Percentiles rank a stretch among this genome's conserved stretches.
Conservation (phyloP, 805 yeast genomes). For the Nematodospora valgi region DNA sequence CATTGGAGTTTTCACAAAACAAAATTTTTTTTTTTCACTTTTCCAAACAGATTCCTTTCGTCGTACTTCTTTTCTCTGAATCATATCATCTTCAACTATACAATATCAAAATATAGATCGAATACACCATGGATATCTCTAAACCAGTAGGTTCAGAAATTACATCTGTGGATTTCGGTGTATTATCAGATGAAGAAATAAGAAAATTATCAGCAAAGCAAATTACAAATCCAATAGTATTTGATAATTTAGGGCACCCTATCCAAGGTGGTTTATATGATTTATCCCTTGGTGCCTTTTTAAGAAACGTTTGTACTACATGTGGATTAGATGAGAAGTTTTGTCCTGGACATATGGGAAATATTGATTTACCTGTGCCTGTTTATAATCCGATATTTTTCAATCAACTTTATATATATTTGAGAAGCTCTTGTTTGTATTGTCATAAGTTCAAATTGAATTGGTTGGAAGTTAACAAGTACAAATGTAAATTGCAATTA, state of each 20-base stretch:
- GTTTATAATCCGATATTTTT: constrained; percentile 94
- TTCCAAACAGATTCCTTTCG: background rate
- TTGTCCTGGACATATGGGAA: constrained; percentile 99
- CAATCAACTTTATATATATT: constrained; percentile 79
- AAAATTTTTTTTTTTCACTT: background rate
- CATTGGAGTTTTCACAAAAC: background rate
- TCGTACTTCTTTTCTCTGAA: constrained; percentile 2
- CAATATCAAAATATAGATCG: background rate
- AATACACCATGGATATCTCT: constrained; percentile 77
- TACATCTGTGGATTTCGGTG: constrained; percentile 86
- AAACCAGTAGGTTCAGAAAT: constrained; percentile 96
- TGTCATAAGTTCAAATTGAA: constrained; percentile 83
- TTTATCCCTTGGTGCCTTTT: constrained; percentile 90
- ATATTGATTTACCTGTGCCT: constrained; percentile 93
- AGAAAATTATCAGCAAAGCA: constrained; percentile 89
- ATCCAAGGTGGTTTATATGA: constrained; percentile 92
- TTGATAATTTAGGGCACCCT: constrained; percentile 95
- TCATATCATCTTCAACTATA: background rate
- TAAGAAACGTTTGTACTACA: constrained; percentile 84
- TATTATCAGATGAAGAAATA: constrained; percentile 77
- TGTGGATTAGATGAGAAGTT: constrained; percentile 93
- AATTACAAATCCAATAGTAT: constrained; percentile 91
- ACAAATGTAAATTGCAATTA: constrained; percentile 71
- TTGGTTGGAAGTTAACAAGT: constrained; percentile 67
- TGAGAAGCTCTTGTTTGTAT: constrained; percentile 83